Conservation (phyloP, 495 filamentous ascomycete species). For the Penicillium bovifimosum region DNA sequence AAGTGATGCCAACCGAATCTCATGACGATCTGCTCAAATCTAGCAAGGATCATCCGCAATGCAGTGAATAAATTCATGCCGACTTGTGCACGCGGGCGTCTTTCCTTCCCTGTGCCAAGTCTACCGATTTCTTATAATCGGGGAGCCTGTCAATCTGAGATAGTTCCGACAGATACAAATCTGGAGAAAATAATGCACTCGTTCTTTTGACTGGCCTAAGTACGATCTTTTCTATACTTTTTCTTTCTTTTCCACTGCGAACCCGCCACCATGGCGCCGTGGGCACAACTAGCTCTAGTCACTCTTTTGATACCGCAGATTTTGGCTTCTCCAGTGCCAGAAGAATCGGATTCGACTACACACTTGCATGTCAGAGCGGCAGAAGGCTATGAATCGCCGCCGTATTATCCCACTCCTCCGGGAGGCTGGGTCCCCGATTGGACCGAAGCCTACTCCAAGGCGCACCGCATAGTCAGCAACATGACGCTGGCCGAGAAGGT, state of each 20-base stretch:
- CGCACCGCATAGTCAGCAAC: conserved; percentile 70
- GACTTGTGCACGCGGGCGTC: conserved; percentile 15
- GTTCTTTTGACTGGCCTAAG: neutral
- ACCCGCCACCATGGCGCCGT: conserved; percentile 19
- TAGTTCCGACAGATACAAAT: neutral
- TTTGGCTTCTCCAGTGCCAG: conserved; percentile 12
- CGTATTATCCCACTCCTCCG: conserved; percentile 82
- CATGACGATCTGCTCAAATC: conserved; percentile 14
- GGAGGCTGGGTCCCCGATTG: conserved; percentile 64
- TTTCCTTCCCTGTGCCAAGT: conserved; percentile 2
- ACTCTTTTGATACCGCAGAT: conserved; percentile 12
- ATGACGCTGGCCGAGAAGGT: conserved; percentile 91
- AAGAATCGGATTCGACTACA: conserved; percentile 1
- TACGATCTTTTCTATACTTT: conserved; percentile 5
- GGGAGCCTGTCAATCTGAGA: neutral
- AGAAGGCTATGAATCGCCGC: conserved; percentile 42
- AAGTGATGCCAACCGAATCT: neutral
- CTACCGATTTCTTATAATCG: neutral
- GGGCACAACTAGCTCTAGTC: conserved; percentile 17
- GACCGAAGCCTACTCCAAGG: conserved; percentile 76
- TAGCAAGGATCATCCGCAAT: conserved; percentile 8
- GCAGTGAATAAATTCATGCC: conserved; percentile 2
- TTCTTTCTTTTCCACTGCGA: conserved; percentile 3
- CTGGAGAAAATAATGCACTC: neutral
- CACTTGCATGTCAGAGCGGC: conserved; percentile 9